Conservation (phyloP, 805 yeast genomes). For the Ogataea nonfermentans region DNA sequence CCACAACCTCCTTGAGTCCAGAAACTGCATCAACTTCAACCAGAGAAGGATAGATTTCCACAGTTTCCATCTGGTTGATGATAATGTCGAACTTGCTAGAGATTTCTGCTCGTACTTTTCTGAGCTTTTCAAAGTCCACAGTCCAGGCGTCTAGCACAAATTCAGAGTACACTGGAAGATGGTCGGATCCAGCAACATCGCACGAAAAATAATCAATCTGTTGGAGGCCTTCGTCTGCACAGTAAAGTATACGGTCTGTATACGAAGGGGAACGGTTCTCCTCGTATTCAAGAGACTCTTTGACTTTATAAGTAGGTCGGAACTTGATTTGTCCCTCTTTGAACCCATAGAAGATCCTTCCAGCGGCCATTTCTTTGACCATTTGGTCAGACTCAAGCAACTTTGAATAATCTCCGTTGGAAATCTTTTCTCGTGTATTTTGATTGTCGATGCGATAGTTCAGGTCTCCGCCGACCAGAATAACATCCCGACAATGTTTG, state of each 20-base stretch:
- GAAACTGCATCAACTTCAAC: slow-evolving; percentile 41
- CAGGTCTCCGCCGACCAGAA: slow-evolving; percentile 51
- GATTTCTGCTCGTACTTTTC: slow-evolving; percentile 36
- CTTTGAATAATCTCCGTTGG: slow-evolving; percentile 8
- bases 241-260: slow-evolving; percentile 54
- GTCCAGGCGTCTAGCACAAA: slow-evolving; percentile 33
- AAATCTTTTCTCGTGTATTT: slow-evolving; percentile 25
- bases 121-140: slow-evolving; percentile 38
- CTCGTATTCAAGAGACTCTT: slow-evolving; percentile 28
- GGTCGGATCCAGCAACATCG: slow-evolving; percentile 44
- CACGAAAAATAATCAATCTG: slow-evolving; percentile 24
- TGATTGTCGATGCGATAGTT: slow-evolving; percentile 42
- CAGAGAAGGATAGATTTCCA: slow-evolving; percentile 43
- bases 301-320: slow-evolving; percentile 54
- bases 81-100: slow-evolving; percentile 30
- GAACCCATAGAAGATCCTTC: slow-evolving; percentile 42
- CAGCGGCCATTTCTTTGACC: slow-evolving; percentile 33
- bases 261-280: slow-evolving; percentile 50
- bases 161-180: slow-evolving; percentile 50
- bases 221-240: slow-evolving; percentile 23
- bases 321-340: slow-evolving; percentile 47
- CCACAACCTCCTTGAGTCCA: slow-evolving; percentile 32
- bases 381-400: slow-evolving; percentile 31
- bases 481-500: slow-evolving; percentile 22
- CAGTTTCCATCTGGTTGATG: slow-evolving; percentile 33